Conservation (phyloP, 441 rosid genomes). For the Kokia cookei region DNA sequence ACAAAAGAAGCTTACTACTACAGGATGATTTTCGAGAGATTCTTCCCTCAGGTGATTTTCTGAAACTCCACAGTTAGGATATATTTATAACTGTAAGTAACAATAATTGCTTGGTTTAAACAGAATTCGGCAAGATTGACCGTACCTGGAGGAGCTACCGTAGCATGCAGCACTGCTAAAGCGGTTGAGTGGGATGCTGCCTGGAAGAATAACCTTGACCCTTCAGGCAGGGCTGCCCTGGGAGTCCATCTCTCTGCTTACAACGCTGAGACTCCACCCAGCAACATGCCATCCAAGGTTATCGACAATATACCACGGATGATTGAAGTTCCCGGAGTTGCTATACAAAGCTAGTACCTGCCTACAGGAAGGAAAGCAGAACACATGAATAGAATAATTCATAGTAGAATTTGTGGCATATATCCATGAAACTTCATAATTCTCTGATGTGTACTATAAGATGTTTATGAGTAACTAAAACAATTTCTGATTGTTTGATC, state of each 20-base stretch:
- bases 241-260: conserved; percentile 82
- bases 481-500: neutral
- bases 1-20: conserved; percentile 84
- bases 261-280: conserved; percentile 19
- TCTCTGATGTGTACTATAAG: neutral
- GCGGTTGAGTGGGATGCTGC: conserved; percentile 80
- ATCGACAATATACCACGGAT: conserved; percentile 29
- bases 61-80: neutral
- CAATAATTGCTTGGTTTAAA: neutral
- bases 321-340: conserved; percentile 37
- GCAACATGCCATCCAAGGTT: conserved; percentile 27
- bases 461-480: neutral
- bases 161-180: conserved; percentile 84
- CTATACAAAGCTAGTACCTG: conserved; percentile 34
- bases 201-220: conserved; percentile 80
- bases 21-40: conserved; percentile 82
- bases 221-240: conserved; percentile 87
- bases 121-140: conserved; percentile 80
- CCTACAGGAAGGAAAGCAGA: neutral
- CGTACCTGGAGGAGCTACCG: conserved; percentile 85
- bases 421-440: neutral
- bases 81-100: neutral
- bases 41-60: conserved; percentile 71
- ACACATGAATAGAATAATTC: neutral
- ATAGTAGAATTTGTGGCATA: neutral